phyloP scores from a whole-genome alignment of 2,329 filamentous ascomycete species.

The Fusarium algeriense region DNA sequence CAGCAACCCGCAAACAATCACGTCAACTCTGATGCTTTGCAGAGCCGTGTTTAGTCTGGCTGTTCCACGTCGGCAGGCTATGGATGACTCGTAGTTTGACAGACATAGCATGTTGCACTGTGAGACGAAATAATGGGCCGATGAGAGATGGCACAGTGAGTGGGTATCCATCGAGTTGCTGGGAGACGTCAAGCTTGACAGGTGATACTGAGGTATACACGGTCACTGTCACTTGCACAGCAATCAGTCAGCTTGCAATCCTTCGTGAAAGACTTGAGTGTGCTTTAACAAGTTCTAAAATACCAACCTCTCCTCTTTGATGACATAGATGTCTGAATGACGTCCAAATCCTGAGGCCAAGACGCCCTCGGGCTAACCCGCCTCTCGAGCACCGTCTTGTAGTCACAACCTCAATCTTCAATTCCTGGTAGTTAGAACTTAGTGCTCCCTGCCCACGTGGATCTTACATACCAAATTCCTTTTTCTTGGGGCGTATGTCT shows the following conservation, averaged over 20 bases:
- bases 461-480: constrained; percentile 21
- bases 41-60: constrained; percentile 24
- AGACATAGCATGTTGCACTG: constrained; percentile 21
- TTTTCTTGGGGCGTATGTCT: constrained; percentile 28
- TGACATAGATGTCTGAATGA: not conserved
- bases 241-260: not conserved
- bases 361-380: not conserved
- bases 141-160: constrained; percentile 11
- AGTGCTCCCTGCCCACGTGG: constrained; percentile 32
- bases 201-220: constrained; percentile 1
- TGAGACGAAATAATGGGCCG: constrained; percentile 18
- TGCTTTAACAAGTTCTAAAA: not conserved
- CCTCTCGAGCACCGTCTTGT: not conserved
- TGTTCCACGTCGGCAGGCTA: not conserved
- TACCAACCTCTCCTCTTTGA: not conserved
- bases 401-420: not conserved
- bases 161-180: constrained; percentile 9
- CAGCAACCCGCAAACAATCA: constrained; percentile 23
- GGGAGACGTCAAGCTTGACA: constrained; percentile 25
- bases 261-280: not conserved
- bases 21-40: not conserved
- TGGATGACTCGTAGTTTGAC: constrained; percentile 22
- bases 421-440: not conserved
- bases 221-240: constrained; percentile 8
- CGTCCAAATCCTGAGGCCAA: not conserved